These are phyloP conservation scores for Trichophyton equinum DNA, from an alignment of 2,329 filamentous ascomycete species.

Conservation along the genomic window DNA sequence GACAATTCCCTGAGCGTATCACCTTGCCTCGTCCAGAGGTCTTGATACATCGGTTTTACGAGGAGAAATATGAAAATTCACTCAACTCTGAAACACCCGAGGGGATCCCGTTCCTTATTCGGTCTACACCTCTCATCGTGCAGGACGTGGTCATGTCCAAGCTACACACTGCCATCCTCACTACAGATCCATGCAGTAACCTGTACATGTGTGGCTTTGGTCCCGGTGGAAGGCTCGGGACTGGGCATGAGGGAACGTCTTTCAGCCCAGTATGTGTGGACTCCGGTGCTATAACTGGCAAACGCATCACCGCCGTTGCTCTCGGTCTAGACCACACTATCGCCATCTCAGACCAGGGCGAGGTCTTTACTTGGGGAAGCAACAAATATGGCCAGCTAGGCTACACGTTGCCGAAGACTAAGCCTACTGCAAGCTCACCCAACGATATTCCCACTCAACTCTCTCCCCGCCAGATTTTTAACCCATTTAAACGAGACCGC, in stretches of 20 bases:
- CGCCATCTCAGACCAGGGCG: conserved; percentile 72
- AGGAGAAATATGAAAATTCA: conserved; percentile 43
- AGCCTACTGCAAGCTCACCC: conserved; percentile 24
- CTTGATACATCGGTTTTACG: conserved; percentile 60
- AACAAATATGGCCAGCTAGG: conserved; percentile 79
- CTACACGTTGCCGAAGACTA: conserved; percentile 55
- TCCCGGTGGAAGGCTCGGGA: conserved; percentile 74
- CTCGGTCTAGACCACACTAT: conserved; percentile 86
- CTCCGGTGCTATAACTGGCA: conserved; percentile 57
- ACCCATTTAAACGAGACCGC: conserved; percentile 72
- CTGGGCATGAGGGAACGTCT: conserved; percentile 77
- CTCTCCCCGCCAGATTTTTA: conserved; percentile 78
- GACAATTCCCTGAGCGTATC: conserved; percentile 82
- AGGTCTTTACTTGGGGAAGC: conserved; percentile 88
- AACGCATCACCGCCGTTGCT: conserved; percentile 62
- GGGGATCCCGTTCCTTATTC: conserved; percentile 56
- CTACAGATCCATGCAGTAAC: conserved; percentile 75
- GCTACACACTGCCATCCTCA: conserved; percentile 78
- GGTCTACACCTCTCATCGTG: conserved; percentile 59
- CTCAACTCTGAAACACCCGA: conserved; percentile 11
- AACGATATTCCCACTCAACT: conserved; percentile 77
- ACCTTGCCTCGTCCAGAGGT: conserved; percentile 62
- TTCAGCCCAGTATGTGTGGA: conserved; percentile 79
- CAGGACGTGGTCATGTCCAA: conserved; percentile 82
- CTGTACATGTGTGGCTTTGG: conserved; percentile 89